Percentiles rank a stretch among this genome's conserved stretches.
These are phyloP conservation scores for Huntiella moniliformis DNA, from an alignment of 2,329 filamentous ascomycete genomes.

Conservation along the genomic window DNA sequence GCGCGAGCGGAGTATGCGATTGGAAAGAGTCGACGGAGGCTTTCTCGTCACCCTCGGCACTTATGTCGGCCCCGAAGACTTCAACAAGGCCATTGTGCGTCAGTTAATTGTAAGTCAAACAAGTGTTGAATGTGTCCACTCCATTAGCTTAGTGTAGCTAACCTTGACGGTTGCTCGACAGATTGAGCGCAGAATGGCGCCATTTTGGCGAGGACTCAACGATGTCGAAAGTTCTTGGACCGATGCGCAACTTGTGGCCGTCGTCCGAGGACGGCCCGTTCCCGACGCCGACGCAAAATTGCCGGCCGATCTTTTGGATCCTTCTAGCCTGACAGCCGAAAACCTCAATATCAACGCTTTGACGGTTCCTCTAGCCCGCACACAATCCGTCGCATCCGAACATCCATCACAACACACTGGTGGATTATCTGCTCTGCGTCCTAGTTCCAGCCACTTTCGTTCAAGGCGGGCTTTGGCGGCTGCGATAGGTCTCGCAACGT, in stretches of 20 bases:
- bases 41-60: slow-evolving; percentile 87
- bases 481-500: slow-evolving; percentile 47
- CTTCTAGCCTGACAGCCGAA: slow-evolving; percentile 26
- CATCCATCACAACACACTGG: slow-evolving; percentile 20
- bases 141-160: neutral
- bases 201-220: slow-evolving; percentile 87
- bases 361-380: slow-evolving; percentile 58
- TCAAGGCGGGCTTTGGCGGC: slow-evolving; percentile 61
- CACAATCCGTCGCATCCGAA: slow-evolving; percentile 65
- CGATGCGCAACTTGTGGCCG: slow-evolving; percentile 86
- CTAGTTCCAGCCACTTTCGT: slow-evolving; percentile 57
- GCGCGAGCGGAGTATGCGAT: slow-evolving; percentile 71
- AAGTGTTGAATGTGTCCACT: neutral
- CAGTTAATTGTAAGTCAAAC: slow-evolving; percentile 58
- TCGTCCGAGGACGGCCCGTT: slow-evolving; percentile 64
- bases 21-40: slow-evolving; percentile 87
- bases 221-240: slow-evolving; percentile 81
- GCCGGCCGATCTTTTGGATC: slow-evolving; percentile 38
- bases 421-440: slow-evolving; percentile 24
- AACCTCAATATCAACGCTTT: slow-evolving; percentile 30
- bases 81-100: slow-evolving; percentile 70
- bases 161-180: slow-evolving; percentile 20
- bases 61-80: slow-evolving; percentile 85
- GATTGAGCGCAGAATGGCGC: slow-evolving; percentile 83
- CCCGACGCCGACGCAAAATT: slow-evolving; percentile 68